Base-by-base conservation (phyloP, 202 grass and related monocot species). In the Alloteropsis angusta region DNA sequence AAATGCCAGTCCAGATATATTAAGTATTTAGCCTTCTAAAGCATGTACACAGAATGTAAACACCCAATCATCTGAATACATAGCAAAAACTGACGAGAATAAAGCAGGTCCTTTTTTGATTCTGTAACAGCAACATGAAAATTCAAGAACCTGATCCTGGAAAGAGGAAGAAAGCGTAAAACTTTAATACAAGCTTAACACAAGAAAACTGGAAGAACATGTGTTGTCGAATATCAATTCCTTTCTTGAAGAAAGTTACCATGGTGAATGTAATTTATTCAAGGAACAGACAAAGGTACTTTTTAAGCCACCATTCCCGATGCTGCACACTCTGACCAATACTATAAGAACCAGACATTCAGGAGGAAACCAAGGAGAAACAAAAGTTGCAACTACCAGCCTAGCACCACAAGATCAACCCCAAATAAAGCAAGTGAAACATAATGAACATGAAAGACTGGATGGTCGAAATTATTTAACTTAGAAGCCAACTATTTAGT, bases 101-200 rank as follows among this genome's bases (percentile, higher is more conserved):
- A 49, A 79, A 71, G 64, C 61, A 79, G 17, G 30, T 68, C 63
- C 35, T 39, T 82, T 76, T 81, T 7, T 0, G 17, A 48, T 16
- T 50, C 34, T 43, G 23, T 25, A 62, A 2, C 30, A 2, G 32
- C 17, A 34, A 1, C 67, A 70, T 34, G 56, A 72, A 50, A 48
- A 49, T 58, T 71, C 8, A 55, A 55, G 37, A 76, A 58, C 30
- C 65, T 56, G 22, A 25, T 37, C 47, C 71, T 88, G 71, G 8
- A 76, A 18, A 58, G 41, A 80, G 32, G 46, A 80, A 58, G 10
- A 56, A 50, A 71, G 65, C 16, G 21, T 34, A 52, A 77, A 88
- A 47, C 81, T 65, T 71, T 17, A 23, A 48, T 63, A 25, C 74
- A 48, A 22, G 47, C 44, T 37, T 56, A 64, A 48, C 63, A 84